Evolutionary conservation across 352 stramenopile species (phyloP), one percentile per base, ranked within the genome.

Genomic region (Globisporangium radiosum): DNA sequence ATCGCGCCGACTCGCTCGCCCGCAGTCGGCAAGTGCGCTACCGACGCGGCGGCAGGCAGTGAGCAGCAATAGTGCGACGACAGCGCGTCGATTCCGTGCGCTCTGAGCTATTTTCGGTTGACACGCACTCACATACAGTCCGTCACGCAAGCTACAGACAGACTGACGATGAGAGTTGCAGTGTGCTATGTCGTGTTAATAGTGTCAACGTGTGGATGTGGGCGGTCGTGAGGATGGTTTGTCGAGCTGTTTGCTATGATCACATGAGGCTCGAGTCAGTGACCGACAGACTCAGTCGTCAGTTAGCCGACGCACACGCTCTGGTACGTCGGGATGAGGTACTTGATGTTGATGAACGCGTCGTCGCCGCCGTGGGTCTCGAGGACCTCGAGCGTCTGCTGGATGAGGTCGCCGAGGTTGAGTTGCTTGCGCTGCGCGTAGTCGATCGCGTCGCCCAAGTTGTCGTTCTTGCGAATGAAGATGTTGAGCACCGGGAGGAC

Each of bases 301-400:
- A 7, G 7, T 61, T 63, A 94, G 48, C 81, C 81, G 9, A 92
- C 76, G 44, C 84, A 94, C 8, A 94, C 88, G 65, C 90, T 97
- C 72, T 98, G 91, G 75, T 98, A 99, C 1, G 95, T 97, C 3
- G 96, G 96, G 25, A 98, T 76, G 58, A 99, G 86, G 64, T 98
- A 99, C 66, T 99, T 99, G 72, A 99, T 98, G 77, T 99, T 99
- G 70, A 99, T 98, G 71, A 99, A 99, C 4, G 96, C 96, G 70
- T 99, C 91, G 66, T 98, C 89, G 15, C 96, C 96, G 38, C 96
- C 96, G 59, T 98, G 89, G 6, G 90, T 87, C 71, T 99, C 96
- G 68, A 99, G 97, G 60, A 96, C 88, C 68, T 99, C 95, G 4
- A 99, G 82, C 13, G 96, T 99, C 65, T 99, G 92, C 74, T 97